A percentile compares a stretch with the other conserved stretches of the same genome.
These are phyloP conservation scores for Bruguiera gymnorhiza DNA, from an alignment of 345 rosid species.

Conservation along the genomic window DNA sequence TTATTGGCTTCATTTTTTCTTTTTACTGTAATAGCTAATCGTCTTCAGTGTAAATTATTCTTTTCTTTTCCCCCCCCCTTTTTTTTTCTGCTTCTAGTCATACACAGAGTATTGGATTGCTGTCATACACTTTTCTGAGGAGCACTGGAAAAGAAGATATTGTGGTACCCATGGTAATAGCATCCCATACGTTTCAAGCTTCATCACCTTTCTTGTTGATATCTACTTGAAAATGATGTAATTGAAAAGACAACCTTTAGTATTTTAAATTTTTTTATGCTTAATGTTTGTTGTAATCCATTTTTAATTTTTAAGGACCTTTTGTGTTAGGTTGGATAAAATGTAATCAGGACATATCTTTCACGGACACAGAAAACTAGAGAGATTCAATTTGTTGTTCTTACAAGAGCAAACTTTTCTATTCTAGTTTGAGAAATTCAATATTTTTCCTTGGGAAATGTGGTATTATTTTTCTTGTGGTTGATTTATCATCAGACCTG, in stretches of 20 bases:
- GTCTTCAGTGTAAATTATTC: not conserved
- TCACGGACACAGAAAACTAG: too few relatives aligned
- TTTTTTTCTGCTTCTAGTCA: conserved; percentile 41
- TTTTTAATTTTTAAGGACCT: too few relatives aligned
- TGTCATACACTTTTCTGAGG: conserved; percentile 88
- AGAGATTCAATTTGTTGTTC: too few relatives aligned
- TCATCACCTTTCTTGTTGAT: not conserved
- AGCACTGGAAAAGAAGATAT: conserved; percentile 92
- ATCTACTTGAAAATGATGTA: not conserved
- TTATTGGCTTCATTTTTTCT: not conserved
- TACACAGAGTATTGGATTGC: conserved; percentile 87
- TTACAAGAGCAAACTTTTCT: not conserved
- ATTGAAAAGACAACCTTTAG: too few relatives aligned
- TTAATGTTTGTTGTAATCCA: too few relatives aligned
- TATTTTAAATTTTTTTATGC: too few relatives aligned
- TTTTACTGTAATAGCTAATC: not conserved
- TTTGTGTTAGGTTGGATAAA: too few relatives aligned
- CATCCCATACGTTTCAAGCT: not conserved
- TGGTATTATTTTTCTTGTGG: conserved; percentile 5
- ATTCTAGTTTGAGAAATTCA: not conserved
- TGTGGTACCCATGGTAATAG: conserved; percentile 87
- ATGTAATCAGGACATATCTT: too few relatives aligned
- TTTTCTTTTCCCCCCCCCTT: not conserved
- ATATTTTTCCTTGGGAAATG: conserved; percentile 3
- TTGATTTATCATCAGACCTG: not conserved